These are phyloP conservation scores for Mycena alexandri DNA, from an alignment of 768 basidiomycete genomes.

Conservation along the genomic window DNA sequence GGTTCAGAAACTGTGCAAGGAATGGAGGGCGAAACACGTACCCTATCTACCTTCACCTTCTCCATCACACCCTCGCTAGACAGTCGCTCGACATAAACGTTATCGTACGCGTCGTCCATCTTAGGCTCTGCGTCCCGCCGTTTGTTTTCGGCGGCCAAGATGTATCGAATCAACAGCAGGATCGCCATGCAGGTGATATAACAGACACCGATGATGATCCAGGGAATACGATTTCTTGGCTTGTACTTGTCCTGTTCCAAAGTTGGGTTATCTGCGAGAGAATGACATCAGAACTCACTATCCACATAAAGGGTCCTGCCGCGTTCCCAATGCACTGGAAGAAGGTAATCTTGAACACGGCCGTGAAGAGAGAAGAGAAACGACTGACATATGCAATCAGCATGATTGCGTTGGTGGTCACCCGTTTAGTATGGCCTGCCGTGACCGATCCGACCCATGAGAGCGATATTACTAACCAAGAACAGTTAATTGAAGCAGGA, in stretches of 20 bases:
- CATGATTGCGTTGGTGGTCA: conserved; percentile 81
- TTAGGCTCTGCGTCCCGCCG: conserved; percentile 64
- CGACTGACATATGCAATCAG: conserved; percentile 66
- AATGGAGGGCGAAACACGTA: conserved; percentile 56
- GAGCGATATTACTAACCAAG: conserved; percentile 55
- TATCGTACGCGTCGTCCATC: conserved; percentile 69
- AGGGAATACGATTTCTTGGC: conserved; percentile 76
- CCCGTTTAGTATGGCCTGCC: conserved; percentile 78
- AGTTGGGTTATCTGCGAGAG: not conserved
- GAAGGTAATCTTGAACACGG: too few relatives aligned
- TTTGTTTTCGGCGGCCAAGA: conserved; percentile 72
- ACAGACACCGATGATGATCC: conserved; percentile 77
- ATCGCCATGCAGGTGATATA: conserved; percentile 63
- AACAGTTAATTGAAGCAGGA: not conserved
- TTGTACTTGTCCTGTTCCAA: conserved; percentile 1
- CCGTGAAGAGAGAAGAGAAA: too few relatives aligned
- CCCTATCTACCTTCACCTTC: conserved; percentile 76
- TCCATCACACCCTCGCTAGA: conserved; percentile 59
- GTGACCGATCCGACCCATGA: conserved; percentile 78
- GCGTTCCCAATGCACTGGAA: conserved; percentile 74
- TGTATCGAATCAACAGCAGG: conserved; percentile 67
- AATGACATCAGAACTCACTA: conserved; percentile 43
- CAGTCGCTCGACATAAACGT: conserved; percentile 69
- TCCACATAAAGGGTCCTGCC: conserved; percentile 82
- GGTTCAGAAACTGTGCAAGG: not conserved